A percentile compares a stretch with the other conserved stretches of the same genome.
These are phyloP conservation scores for Fusarium mangiferae DNA, from an alignment of 2,329 filamentous ascomycete species.

Conservation along the genomic window DNA sequence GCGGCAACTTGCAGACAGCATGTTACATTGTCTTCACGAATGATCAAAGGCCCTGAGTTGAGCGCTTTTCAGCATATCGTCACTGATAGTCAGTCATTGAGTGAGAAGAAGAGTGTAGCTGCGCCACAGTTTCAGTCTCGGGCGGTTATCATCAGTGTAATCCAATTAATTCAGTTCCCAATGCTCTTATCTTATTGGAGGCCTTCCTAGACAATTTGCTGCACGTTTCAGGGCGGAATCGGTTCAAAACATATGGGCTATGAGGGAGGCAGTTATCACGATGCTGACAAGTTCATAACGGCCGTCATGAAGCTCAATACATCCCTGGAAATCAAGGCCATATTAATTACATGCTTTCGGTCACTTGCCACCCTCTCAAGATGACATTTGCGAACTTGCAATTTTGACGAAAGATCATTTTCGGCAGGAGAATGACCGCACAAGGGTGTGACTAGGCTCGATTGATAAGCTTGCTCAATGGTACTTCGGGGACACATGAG, in stretches of 20 bases:
- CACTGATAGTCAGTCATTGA: neutral
- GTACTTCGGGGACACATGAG: neutral
- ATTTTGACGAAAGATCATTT: neutral
- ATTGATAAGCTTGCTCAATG: too few species aligned
- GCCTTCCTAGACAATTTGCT: neutral
- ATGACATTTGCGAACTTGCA: neutral
- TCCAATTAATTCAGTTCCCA: neutral
- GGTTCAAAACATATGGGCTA: neutral
- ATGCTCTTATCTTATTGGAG: constrained; percentile 1
- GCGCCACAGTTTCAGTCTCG: neutral
- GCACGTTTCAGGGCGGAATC: constrained; percentile 16
- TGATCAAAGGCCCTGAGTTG: neutral
- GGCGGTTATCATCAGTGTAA: neutral
- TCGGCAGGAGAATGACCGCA: neutral
- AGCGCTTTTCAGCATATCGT: neutral
- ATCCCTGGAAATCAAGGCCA: neutral
- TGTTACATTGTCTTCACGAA: too few species aligned
- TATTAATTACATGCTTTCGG: too few species aligned
- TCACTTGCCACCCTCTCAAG: neutral
- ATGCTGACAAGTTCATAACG: constrained; percentile 16
- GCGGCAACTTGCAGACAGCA: neutral
- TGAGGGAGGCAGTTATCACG: neutral
- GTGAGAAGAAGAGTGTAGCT: neutral
- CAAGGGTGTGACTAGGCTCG: neutral
- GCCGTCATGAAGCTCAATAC: constrained; percentile 9